Percentiles rank a stretch among this genome's conserved stretches.
phyloP scores from a whole-genome alignment of 371 early-diverging fungal species.

The Mortierella sp. region DNA sequence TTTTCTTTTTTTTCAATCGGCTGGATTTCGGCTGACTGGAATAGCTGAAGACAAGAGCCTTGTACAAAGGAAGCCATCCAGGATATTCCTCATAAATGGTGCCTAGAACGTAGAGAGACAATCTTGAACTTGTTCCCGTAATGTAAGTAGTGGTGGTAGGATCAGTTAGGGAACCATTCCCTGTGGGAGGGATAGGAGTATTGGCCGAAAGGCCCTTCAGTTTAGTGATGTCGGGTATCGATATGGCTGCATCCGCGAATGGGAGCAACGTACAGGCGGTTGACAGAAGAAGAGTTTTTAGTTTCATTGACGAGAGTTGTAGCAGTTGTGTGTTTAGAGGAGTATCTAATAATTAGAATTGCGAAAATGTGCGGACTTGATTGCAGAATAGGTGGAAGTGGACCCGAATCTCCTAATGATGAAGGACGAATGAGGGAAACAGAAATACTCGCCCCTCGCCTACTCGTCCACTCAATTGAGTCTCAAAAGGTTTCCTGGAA shows the following conservation, averaged over 20 bases:
- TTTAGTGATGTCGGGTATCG: conserved; percentile 13
- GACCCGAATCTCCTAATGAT: background rate
- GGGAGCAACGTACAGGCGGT: conserved; percentile 7
- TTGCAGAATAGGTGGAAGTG: background rate
- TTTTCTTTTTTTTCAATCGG: too few species aligned
- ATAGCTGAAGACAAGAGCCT: conserved; percentile 33
- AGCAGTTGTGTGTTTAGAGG: too few species aligned
- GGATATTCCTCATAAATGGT: conserved; percentile 28
- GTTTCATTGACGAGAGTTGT: conserved; percentile 1
- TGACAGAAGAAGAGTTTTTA: conserved; percentile 12
- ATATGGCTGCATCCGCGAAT: background rate
- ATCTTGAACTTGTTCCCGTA: conserved; percentile 21
- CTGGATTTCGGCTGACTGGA: too few species aligned
- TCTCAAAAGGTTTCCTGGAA: too few species aligned
- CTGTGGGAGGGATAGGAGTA: conserved; percentile 20
- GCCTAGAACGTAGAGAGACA: conserved; percentile 30
- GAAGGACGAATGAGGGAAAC: background rate
- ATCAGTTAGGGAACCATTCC: conserved; percentile 20
- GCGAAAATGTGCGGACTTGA: too few species aligned
- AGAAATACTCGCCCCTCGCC: background rate
- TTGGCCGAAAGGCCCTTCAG: conserved; percentile 12
- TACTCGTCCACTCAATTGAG: too few species aligned
- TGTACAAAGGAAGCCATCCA: conserved; percentile 32
- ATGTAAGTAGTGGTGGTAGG: conserved; percentile 16
- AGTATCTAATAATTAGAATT: too few species aligned